Percentiles rank a stretch among this genome's conserved stretches.
phyloP scores from a whole-genome alignment of 139 green algal genomes.

The Coccomyxa sp. region DNA sequence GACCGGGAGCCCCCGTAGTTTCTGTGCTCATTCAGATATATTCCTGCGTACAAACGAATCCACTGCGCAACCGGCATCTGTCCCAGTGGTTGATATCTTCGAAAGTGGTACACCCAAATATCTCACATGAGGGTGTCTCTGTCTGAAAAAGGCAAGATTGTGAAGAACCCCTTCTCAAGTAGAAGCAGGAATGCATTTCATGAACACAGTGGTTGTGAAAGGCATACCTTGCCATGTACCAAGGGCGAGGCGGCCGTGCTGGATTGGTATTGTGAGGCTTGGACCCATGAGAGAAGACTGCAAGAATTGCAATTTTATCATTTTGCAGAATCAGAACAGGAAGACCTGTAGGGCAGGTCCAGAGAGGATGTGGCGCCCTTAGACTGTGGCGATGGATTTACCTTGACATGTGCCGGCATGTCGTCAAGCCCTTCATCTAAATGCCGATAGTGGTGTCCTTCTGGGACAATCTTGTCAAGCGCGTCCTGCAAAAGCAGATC shows the following conservation, averaged over 20 bases:
- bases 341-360: no score
- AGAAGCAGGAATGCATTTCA: background rate
- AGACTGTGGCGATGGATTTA: background rate
- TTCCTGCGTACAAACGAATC: conserved; percentile 25
- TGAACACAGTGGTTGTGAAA: no score
- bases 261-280: conserved; percentile 50
- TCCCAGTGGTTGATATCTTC: background rate
- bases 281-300: conserved; percentile 68
- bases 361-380: background rate
- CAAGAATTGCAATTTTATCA: background rate
- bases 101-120: background rate
- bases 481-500: conserved; percentile 41
- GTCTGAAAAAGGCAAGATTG: background rate
- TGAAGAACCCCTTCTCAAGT: background rate
- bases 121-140: background rate
- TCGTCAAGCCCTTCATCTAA: conserved; percentile 72
- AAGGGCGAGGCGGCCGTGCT: conserved; percentile 51
- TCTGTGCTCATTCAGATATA: conserved; percentile 77
- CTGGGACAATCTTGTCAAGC: conserved; percentile 65
- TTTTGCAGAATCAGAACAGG: background rate
- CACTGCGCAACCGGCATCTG: no score
- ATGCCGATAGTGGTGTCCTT: conserved; percentile 66
- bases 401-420: conserved; percentile 78
- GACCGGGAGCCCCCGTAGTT: conserved; percentile 52
- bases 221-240: conserved; percentile 60